A percentile compares a stretch with the other conserved stretches of the same genome.
These are phyloP conservation scores for Penicillium cataractarum DNA, from an alignment of 495 filamentous ascomycete species.

Conservation along the genomic window DNA sequence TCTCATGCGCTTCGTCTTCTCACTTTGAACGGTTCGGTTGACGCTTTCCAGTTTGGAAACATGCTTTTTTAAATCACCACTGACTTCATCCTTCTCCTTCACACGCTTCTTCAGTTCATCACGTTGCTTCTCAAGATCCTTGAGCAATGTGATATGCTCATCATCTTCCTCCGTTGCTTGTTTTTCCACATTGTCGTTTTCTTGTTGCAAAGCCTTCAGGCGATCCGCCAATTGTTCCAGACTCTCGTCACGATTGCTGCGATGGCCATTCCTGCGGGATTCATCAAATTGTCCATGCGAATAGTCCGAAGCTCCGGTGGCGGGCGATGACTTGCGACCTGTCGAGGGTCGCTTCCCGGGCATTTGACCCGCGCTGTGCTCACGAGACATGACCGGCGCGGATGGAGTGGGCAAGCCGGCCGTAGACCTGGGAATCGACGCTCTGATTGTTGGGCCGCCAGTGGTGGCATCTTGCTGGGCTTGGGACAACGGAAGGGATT, in stretches of 20 bases:
- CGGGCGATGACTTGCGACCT: conserved; percentile 78
- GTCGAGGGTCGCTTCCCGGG: conserved; percentile 65
- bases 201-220: conserved; percentile 70
- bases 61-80: conserved; percentile 48
- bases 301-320: conserved; percentile 59
- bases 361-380: conserved; percentile 59
- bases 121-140: conserved; percentile 63
- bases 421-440: conserved; percentile 50
- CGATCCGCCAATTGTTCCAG: conserved; percentile 66
- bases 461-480: conserved; percentile 53
- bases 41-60: conserved; percentile 77
- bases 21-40: conserved; percentile 81
- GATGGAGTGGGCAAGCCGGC: conserved; percentile 57
- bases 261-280: conserved; percentile 36
- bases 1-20: conserved; percentile 75
- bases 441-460: conserved; percentile 45
- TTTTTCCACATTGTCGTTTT: conserved; percentile 74
- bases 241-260: conserved; percentile 43
- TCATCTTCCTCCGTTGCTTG: conserved; percentile 66
- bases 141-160: conserved; percentile 67
- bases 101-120: conserved; percentile 73
- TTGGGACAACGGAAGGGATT: conserved; percentile 57
- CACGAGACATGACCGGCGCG: conserved; percentile 61
- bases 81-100: conserved; percentile 30
- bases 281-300: conserved; percentile 40